Base-by-base conservation (phyloP, 2,329 filamentous ascomycete species). In the Sporothrix sp. region DNA sequence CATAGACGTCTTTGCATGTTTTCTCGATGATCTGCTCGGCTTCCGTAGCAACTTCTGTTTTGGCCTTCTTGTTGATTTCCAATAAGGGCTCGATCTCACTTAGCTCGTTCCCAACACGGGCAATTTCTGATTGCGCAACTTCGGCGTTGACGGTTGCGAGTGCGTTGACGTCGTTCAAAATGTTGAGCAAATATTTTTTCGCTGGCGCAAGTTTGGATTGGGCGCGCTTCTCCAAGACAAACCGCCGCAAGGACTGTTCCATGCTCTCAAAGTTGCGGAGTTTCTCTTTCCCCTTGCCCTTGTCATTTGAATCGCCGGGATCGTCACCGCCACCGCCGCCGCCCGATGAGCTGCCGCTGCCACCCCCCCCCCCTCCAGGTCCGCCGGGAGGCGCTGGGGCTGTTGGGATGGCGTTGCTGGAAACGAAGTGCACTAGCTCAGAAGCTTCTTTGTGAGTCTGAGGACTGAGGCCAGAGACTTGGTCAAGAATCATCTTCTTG, bases 361-460 rank as follows among this genome's bases (percentile, higher is more conserved):
- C 75, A 52, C 72, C 68, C 28, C 75, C 75, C 3, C 74, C 75
- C 21, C 72, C 74, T 52, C 73, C 73, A n/a, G 70, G 67, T 73
- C 76, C 8, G 72, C 73, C 30, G 74, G 75, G 33, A 72, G 73
- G n/a, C 76, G 72, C 3, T 14, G 78, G 73, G 76, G 67, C 9
- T 81, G 77, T 82, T 0, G 91, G 91, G 53, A 98, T 86, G 3
- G 90, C 90, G 64, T 96, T 95, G 63, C 91, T 97, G 2, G 93
- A 97, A 3, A 98, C 93, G 59, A 98, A 98, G 64, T 98, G 93
- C 3, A 98, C 93, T 7, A 98, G 74, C 62, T 98, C 93, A 2
- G 82, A 78, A 0, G 89, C 84, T 62, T 98, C 93, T 64, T 97
- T 97, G 73, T 83, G 85, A 0, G 93, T 98, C 47, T 84, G 82